A percentile compares a stretch with the other conserved stretches of the same genome.
phyloP scores from a whole-genome alignment of 805 yeast species.

The Kodamaea kakaduensis region DNA sequence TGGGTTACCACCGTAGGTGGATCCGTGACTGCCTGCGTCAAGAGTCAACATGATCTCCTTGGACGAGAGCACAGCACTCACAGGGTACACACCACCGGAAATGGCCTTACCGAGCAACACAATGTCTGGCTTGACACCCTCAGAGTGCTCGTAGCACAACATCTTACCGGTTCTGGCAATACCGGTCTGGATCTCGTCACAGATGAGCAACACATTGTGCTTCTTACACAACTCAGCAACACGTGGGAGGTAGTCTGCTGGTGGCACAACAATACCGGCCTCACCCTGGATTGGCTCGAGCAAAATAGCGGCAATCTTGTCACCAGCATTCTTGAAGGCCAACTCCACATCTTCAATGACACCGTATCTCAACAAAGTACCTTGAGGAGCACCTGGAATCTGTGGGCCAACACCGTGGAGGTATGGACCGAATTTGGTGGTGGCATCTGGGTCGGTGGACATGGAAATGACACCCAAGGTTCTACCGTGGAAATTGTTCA shows the following conservation, averaged over 20 bases:
- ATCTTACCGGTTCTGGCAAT: slow-evolving; percentile 95
- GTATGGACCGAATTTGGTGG: slow-evolving; percentile 86
- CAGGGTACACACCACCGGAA: slow-evolving; percentile 92
- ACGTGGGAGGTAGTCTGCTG: slow-evolving; percentile 66
- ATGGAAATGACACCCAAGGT: slow-evolving; percentile 92
- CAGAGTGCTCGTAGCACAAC: slow-evolving; percentile 84
- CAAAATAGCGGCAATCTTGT: slow-evolving; percentile 82
- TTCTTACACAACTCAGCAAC: slow-evolving; percentile 74
- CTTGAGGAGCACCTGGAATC: slow-evolving; percentile 67
- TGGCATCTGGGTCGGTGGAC: slow-evolving; percentile 95
- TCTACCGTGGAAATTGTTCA: slow-evolving; percentile 93
- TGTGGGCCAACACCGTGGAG: slow-evolving; percentile 77
- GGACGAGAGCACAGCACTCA: slow-evolving; percentile 87
- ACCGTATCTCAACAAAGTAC: slow-evolving; percentile 71
- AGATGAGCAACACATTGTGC: slow-evolving; percentile 83
- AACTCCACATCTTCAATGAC: slow-evolving; percentile 78
- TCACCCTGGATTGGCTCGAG: slow-evolving; percentile 98
- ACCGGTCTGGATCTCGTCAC: slow-evolving; percentile 98
- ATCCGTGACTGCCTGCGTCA: slow-evolving; percentile 95
- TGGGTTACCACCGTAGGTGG: slow-evolving; percentile 98
- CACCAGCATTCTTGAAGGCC: slow-evolving; percentile 80
- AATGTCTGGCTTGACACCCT: slow-evolving; percentile 79
- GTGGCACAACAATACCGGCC: slow-evolving; percentile 96
- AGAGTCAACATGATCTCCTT: slow-evolving; percentile 82
- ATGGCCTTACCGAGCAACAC: slow-evolving; percentile 90